These are phyloP conservation scores for Blastocystis sp. DNA, from an alignment of 352 stramenopile species.

Conservation along the genomic window DNA sequence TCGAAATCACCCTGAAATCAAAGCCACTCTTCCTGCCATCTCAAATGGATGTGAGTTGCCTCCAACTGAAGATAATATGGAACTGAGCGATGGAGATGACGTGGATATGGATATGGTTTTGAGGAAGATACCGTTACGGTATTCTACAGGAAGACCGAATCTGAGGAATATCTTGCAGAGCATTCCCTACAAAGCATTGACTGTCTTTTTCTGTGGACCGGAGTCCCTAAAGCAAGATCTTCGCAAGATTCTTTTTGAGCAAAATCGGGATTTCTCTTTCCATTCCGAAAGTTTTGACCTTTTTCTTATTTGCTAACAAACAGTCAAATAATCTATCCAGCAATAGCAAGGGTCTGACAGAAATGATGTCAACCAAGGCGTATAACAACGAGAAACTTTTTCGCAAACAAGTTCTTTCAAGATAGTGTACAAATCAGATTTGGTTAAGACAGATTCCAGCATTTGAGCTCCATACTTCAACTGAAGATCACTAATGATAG, in stretches of 20 bases:
- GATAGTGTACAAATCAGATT: background rate
- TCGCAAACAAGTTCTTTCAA: background rate
- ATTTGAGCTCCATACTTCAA: background rate
- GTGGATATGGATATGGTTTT: background rate
- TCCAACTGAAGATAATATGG: background rate
- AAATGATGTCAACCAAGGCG: slow-evolving; percentile 12
- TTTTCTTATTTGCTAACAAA: background rate
- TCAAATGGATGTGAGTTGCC: background rate
- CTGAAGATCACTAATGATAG: slow-evolving; percentile 21
- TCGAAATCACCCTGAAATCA: background rate
- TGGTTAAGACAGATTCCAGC: background rate
- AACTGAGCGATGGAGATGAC: background rate
- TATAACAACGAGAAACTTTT: background rate
- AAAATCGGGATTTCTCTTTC: background rate
- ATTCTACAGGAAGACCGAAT: background rate
- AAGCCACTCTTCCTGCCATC: background rate
- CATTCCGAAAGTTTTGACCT: slow-evolving; percentile 23
- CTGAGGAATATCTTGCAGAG: background rate
- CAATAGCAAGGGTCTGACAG: background rate
- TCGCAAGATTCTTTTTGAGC: background rate
- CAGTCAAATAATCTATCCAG: background rate
- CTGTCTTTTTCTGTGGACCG: slow-evolving; percentile 4
- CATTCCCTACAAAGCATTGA: background rate
- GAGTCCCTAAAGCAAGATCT: background rate
- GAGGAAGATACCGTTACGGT: background rate